Evolutionary conservation across 495 filamentous ascomycete species (phyloP).

Genomic region (Jackrogersella minutella): DNA sequence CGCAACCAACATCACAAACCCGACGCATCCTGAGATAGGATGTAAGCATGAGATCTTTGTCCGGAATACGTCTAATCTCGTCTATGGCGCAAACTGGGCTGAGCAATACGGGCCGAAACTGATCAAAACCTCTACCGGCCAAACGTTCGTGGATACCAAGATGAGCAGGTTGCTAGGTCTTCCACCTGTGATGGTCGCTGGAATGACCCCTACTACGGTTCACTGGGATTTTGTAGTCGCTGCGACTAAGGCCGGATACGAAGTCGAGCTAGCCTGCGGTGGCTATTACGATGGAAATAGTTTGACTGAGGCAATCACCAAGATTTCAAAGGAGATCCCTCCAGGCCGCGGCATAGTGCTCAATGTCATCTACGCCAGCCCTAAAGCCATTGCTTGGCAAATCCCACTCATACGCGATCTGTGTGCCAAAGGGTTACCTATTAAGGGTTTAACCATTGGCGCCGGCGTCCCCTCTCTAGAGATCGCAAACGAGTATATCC

Average conservation of each 20-base stretch:
- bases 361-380: constrained; percentile 87
- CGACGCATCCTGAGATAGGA: constrained; percentile 80
- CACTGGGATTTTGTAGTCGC: constrained; percentile 96
- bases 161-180: constrained; percentile 83
- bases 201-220: constrained; percentile 95
- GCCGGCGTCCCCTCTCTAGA: constrained; percentile 84
- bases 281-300: constrained; percentile 82
- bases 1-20: constrained; percentile 76
- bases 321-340: constrained; percentile 79
- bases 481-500: constrained; percentile 80
- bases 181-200: constrained; percentile 89
- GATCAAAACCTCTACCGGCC: constrained; percentile 74
- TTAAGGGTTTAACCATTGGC: constrained; percentile 84
- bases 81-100: constrained; percentile 87
- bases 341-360: constrained; percentile 84
- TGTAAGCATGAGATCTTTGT: constrained; percentile 89
- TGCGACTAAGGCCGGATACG: constrained; percentile 93
- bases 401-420: constrained; percentile 79
- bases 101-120: constrained; percentile 81
- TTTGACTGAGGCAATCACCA: constrained; percentile 78
- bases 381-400: constrained; percentile 86
- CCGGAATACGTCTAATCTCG: constrained; percentile 76
- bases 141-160: constrained; percentile 86
- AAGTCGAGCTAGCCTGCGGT: constrained; percentile 86
- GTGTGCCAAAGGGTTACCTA: constrained; percentile 77